These are phyloP conservation scores for Microascus cirrosus DNA, from an alignment of 2,329 filamentous ascomycete genomes.

Conservation along the genomic window DNA sequence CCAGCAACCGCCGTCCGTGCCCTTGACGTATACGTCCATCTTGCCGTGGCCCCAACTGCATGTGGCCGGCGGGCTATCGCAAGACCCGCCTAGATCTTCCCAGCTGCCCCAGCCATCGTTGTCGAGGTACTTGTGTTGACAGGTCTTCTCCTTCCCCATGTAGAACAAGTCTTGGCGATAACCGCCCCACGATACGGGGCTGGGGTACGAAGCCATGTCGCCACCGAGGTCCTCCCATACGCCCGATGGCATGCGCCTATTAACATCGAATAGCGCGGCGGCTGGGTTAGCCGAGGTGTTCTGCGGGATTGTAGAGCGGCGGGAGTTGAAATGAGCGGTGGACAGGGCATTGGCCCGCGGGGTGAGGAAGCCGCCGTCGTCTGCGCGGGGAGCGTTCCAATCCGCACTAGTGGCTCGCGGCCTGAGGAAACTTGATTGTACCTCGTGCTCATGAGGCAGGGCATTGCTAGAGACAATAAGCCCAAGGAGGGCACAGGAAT, in stretches of 20 bases:
- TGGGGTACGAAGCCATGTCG: constrained; percentile 2
- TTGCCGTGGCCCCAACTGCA: constrained; percentile 16
- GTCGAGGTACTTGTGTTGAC: constrained; percentile 13
- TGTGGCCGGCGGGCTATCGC: constrained; percentile 13
- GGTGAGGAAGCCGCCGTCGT: constrained; percentile 3
- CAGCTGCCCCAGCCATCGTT: constrained; percentile 10
- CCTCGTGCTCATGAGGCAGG: neutral
- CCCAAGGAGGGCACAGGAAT: neutral
- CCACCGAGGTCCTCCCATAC: constrained; percentile 2
- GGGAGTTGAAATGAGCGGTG: neutral
- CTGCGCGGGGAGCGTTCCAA: constrained; percentile 2
- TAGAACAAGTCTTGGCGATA: constrained; percentile 14
- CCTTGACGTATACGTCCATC: constrained; percentile 16
- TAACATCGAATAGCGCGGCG: neutral
- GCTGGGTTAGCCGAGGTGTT: neutral
- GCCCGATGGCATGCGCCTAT: neutral
- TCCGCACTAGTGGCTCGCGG: neutral
- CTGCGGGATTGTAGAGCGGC: neutral
- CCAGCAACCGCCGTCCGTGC: constrained; percentile 15
- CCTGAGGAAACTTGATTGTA: neutral
- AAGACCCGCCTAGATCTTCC: constrained; percentile 15
- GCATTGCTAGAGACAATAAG: neutral
- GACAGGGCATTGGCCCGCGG: neutral
- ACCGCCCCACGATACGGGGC: constrained; percentile 12
- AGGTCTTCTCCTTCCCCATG: constrained; percentile 10